Conservation (phyloP, 2,329 filamentous ascomycete genomes). For the Alternaria sp. region DNA sequence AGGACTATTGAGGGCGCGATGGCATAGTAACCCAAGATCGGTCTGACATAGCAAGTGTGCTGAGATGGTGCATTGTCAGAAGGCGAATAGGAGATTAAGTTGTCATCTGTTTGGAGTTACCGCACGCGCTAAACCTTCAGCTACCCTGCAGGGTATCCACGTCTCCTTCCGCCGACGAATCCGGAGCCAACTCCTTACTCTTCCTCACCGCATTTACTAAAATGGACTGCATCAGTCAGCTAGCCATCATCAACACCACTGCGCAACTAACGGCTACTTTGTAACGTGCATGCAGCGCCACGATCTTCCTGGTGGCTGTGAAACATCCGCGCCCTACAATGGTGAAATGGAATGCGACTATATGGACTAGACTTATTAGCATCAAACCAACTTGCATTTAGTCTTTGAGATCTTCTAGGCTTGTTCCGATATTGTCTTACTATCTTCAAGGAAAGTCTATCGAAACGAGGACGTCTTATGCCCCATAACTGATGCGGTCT, state of each 20-base stretch:
- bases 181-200: background rate
- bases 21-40: background rate
- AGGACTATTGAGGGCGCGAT: background rate
- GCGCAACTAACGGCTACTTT: background rate
- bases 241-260: background rate
- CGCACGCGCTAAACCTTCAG: constrained; percentile 9
- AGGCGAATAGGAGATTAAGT: constrained; percentile 1
- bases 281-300: background rate
- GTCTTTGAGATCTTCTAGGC: background rate
- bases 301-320: background rate
- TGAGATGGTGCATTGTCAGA: background rate
- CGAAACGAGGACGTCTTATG: background rate
- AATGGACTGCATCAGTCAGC: background rate
- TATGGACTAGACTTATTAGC: background rate
- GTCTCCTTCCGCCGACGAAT: background rate
- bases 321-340: background rate
- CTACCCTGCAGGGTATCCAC: background rate
- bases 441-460: background rate
- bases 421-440: background rate
- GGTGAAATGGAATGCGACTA: background rate
- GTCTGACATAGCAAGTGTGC: background rate
- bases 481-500: background rate
- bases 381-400: background rate
- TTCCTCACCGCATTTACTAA: background rate
- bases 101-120: background rate